Evolutionary conservation across 2,329 filamentous ascomycete genomes (phyloP), one percentile per base, ranked within the genome.

Genomic region (Cladosporium sp.): DNA sequence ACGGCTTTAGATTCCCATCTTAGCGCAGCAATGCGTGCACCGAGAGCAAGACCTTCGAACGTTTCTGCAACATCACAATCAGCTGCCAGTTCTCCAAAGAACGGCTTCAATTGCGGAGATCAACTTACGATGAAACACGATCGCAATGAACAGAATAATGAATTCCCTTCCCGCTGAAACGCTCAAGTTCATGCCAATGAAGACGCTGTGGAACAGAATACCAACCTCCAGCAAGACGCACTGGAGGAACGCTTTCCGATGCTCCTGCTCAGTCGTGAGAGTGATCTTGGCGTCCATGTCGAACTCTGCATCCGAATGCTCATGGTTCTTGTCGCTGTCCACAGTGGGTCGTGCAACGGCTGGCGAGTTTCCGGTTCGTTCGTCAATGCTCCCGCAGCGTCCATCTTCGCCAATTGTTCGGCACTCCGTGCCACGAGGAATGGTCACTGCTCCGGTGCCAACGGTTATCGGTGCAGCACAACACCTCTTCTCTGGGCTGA

Each of bases 151-250:
- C 3, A 90, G 81, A 36, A 90, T 80, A 62, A 88, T 76, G 73
- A 89, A 89, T 5, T 86, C 86, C 8, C 78, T 78, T 1, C 89
- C 85, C 1, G 84, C 83, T 11, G 88, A 88, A 66, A 90, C 88
- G 36, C 86, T 88, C 36, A 91, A 77, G 0, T 88, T 89, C 83
- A 90, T 89, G 63, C 88, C 88, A 56, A 90, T 88, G 73, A 91
- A 90, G 57, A 92, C 84, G 64, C 87, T 90, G 77, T 92, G 89
- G 74, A 91, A 92, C 2, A 92, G 80, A 67, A 92, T 92, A 65
- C 89, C 89, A 62, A 89, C 87, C 73, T 92, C 89, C 5, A 91
- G 83, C 0, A 92, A 82, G 3, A 89, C 85, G 69, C 90, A 90
- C 75, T 91, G 89, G 73, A 90, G 81, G 2, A 88, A 84, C 75